Percentiles rank a stretch among this genome's conserved stretches.
These are phyloP conservation scores for Ophiostoma piceae DNA, from an alignment of 2,329 filamentous ascomycete species.

Conservation along the genomic window DNA sequence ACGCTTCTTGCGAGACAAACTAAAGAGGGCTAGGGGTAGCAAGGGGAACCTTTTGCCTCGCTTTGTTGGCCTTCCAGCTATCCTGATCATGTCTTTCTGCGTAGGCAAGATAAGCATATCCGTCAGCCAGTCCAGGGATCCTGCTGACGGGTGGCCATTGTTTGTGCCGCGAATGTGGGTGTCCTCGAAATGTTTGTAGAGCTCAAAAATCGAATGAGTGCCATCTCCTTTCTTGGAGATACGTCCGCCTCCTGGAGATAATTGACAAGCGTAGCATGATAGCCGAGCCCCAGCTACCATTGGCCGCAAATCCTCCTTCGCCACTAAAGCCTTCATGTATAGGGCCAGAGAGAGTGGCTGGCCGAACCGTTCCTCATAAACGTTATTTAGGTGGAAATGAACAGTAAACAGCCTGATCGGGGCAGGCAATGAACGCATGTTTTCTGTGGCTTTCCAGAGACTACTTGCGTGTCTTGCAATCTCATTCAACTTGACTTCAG, in stretches of 20 bases:
- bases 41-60: slow-evolving; percentile 36
- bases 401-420: slow-evolving; percentile 59
- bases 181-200: slow-evolving; percentile 54
- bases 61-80: slow-evolving; percentile 28
- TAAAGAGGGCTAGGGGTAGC: slow-evolving; percentile 39
- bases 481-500: neutral
- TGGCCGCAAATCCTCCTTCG: slow-evolving; percentile 52
- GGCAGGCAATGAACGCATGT: slow-evolving; percentile 56
- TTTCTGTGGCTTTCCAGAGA: slow-evolving; percentile 54
- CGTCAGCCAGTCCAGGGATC: slow-evolving; percentile 40
- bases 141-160: slow-evolving; percentile 25
- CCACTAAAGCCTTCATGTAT: slow-evolving; percentile 55
- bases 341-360: slow-evolving; percentile 53
- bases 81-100: slow-evolving; percentile 31
- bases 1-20: slow-evolving; percentile 21
- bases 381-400: slow-evolving; percentile 56
- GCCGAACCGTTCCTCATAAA: slow-evolving; percentile 53
- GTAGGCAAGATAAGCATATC: slow-evolving; percentile 45
- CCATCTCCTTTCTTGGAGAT: slow-evolving; percentile 25
- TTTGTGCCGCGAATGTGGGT: slow-evolving; percentile 33
- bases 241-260: slow-evolving; percentile 30
- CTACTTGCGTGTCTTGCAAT: neutral
- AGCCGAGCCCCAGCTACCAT: slow-evolving; percentile 49
- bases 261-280: slow-evolving; percentile 50
- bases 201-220: slow-evolving; percentile 31